Percentiles rank a stretch among this genome's conserved stretches.
Evolutionary conservation across 345 rosid genomes (phyloP).

Genomic region (Geranium brycei): DNA sequence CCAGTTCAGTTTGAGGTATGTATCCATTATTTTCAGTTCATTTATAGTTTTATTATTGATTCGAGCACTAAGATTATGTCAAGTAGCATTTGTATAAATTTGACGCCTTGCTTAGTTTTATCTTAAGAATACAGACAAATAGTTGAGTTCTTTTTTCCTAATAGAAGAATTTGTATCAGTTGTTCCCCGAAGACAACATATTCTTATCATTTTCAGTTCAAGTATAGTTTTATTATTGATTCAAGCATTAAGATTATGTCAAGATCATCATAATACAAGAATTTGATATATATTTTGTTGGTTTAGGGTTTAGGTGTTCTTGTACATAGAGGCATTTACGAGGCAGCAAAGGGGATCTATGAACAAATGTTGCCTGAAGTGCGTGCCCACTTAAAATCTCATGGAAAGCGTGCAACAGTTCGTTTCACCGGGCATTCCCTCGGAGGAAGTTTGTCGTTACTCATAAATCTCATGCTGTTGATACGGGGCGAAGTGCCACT

Average conservation of each 20-base stretch:
- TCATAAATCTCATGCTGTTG: constrained; percentile 73
- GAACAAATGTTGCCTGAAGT: constrained; percentile 88
- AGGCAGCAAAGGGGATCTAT: constrained; percentile 97
- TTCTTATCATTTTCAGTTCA: neutral
- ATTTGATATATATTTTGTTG: neutral
- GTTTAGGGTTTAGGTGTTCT: constrained; percentile 54
- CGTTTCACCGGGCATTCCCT: constrained; percentile 96
- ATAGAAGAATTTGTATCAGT: no score
- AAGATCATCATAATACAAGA: neutral
- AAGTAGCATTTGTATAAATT: no score
- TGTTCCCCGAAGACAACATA: no score
- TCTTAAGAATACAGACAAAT: no score
- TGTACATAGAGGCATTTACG: constrained; percentile 97
- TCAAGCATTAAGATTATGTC: neutral
- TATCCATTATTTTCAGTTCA: neutral
- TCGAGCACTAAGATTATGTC: no score
- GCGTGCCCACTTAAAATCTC: constrained; percentile 47
- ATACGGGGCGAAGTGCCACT: constrained; percentile 71
- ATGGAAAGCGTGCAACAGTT: constrained; percentile 52
- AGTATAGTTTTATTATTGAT: neutral
- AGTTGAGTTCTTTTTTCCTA: no score
- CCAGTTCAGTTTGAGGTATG: constrained; percentile 81
- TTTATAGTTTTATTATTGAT: no score
- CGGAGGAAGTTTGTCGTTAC: constrained; percentile 87
- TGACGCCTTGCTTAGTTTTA: no score